These are phyloP conservation scores for Rhodamnia argentea DNA, from an alignment of 345 rosid genomes.

Conservation along the genomic window DNA sequence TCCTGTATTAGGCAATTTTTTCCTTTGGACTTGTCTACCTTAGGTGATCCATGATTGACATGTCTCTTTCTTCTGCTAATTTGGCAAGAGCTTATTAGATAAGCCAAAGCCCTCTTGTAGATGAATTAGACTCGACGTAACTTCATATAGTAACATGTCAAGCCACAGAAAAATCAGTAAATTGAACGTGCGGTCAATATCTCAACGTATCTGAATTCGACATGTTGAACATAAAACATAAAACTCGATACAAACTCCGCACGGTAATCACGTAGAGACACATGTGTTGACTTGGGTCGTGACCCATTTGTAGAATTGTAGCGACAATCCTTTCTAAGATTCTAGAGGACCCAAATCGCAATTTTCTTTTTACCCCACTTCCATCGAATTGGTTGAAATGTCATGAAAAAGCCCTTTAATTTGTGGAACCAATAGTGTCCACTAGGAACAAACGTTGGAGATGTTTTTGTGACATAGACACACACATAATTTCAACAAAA, in stretches of 20 bases:
- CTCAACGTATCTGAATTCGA: background rate
- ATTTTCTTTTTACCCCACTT: background rate
- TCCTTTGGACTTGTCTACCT: background rate
- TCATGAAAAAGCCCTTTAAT: background rate
- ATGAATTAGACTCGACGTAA: background rate
- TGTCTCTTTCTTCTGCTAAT: background rate
- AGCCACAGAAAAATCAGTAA: background rate
- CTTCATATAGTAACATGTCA: background rate
- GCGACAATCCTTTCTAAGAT: background rate
- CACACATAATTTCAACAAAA: background rate
- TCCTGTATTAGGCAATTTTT: background rate
- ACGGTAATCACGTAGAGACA: background rate
- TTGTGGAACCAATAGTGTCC: background rate
- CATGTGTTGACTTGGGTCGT: background rate
- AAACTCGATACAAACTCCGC: too few species aligned
- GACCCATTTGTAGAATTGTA: background rate
- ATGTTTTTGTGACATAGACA: background rate
- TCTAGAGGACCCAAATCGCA: background rate
- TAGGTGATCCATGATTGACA: background rate
- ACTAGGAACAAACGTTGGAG: background rate
- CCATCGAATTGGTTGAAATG: background rate
- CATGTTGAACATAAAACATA: background rate
- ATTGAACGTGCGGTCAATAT: background rate
- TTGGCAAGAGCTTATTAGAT: background rate
- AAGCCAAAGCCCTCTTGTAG: background rate